Base-by-base conservation (phyloP, 805 yeast genomes). In the Suhomyces sp. region DNA sequence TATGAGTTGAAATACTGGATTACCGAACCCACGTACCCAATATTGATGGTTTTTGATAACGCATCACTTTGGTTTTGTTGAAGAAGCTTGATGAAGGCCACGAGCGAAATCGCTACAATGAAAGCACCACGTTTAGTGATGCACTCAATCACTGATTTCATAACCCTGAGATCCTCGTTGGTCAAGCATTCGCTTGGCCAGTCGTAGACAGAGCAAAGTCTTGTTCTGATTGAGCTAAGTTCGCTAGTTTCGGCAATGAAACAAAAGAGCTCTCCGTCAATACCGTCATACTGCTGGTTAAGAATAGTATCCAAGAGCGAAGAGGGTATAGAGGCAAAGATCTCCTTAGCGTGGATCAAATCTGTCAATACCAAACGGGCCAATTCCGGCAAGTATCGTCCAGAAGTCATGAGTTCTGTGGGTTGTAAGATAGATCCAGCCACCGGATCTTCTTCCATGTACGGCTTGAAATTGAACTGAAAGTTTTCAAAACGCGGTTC, bases 341-440 rank as follows among this genome's bases (percentile, higher is more conserved):
- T 50, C 57, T 69, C 72, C 27, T 60, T 50, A 13, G 53, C 54
- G 12, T 62, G 64, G 22, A 68, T 59, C 60, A 76, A 57, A 45
- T 72, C 79, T 15, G 68, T 54, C 40, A 80, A 47, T 4, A 73
- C 74, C 46, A 79, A 61, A 45, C 87, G 67, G 5, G 80, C 60
- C 50, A 82, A 58, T 60, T 83, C 88, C 33, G 84, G 80, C 41
- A 84, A 64, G 62, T 82, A 81, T 55, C 87, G 67, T 1, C 87
- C 86, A 24, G 83, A 70, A 29, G 84, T 73, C 66, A 82, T 63
- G 54, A 79, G 67, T 62, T 84, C 88, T 29, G 78, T 64, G 1
- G 88, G 88, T 61, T 83, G 87, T 59, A 79, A 80, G 9, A 81
- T 63, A 12, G 61, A 50, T 36, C 58, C 53, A 4, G 63, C 64